Evolutionary conservation across 768 basidiomycete genomes (phyloP).

Genomic region (Termitomyces sp.): DNA sequence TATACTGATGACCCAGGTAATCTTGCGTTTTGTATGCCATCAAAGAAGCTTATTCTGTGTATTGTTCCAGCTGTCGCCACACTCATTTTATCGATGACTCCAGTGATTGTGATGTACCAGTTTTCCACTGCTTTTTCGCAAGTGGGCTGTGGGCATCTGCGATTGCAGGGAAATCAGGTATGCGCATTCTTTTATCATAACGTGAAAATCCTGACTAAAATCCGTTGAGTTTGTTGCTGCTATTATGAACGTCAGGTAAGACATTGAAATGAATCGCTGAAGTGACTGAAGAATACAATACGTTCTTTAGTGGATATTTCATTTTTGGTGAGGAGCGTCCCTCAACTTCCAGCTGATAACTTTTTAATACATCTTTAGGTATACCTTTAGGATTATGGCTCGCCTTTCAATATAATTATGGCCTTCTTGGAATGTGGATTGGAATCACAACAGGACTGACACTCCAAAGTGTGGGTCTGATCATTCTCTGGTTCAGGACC

Average conservation of each 20-base stretch:
- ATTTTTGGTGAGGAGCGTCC: neutral
- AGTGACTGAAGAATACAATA: neutral
- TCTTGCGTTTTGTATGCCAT: neutral
- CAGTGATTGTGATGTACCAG: conserved; percentile 26
- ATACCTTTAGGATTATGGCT: conserved; percentile 1
- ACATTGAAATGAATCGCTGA: neutral
- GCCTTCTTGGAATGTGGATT: conserved; percentile 5
- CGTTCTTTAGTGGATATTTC: neutral
- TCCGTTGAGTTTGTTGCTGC: conserved; percentile 57
- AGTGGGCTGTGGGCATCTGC: conserved; percentile 68
- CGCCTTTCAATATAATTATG: conserved; percentile 1
- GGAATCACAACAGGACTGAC: neutral
- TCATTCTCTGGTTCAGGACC: neutral
- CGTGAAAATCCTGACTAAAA: neutral
- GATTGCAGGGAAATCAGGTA: conserved; percentile 75
- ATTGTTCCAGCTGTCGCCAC: conserved; percentile 40
- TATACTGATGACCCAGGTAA: neutral
- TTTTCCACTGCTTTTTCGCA: conserved; percentile 72
- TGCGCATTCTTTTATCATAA: neutral
- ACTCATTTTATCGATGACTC: conserved; percentile 62
- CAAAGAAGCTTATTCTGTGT: neutral
- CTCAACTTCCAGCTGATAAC: neutral
- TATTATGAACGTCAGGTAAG: conserved; percentile 64
- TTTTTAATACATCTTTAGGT: neutral
- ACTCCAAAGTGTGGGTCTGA: neutral